Evolutionary conservation across 108 stramenopile genomes (phyloP).

Genomic region (Nannochloropsis salina): DNA sequence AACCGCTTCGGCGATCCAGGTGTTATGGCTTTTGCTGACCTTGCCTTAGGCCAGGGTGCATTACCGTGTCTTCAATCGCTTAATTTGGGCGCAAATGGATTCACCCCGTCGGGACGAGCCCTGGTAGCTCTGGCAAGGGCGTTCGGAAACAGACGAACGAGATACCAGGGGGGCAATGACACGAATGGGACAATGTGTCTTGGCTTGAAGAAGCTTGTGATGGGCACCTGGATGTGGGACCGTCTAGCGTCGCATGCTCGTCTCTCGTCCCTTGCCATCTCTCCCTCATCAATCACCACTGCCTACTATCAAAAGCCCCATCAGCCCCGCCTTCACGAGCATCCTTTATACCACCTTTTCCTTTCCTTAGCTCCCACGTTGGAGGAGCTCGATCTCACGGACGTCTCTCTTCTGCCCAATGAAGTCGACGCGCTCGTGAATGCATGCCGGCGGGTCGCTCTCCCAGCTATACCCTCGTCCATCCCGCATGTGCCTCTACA

Average conservation of each 20-base stretch:
- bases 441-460: neutral
- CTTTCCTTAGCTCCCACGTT: neutral
- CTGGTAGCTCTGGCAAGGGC: neutral
- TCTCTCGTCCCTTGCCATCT: no score
- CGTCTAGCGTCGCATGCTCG: neutral
- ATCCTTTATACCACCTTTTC: slow-evolving; percentile 19
- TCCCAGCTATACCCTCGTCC: neutral
- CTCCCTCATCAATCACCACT: no score
- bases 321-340: neutral
- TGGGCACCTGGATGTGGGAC: slow-evolving; percentile 1
- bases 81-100: neutral
- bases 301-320: no score
- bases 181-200: neutral
- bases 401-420: neutral
- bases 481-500: neutral
- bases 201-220: neutral
- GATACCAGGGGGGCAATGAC: neutral
- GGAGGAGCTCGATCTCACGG: neutral
- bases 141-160: neutral
- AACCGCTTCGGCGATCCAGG: neutral
- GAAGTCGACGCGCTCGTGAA: neutral
- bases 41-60: neutral
- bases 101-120: neutral
- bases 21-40: neutral
- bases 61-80: neutral